Percentiles rank a stretch among this genome's conserved stretches.
phyloP scores from a whole-genome alignment of 805 yeast genomes.

The Lipomyces japonicus region DNA sequence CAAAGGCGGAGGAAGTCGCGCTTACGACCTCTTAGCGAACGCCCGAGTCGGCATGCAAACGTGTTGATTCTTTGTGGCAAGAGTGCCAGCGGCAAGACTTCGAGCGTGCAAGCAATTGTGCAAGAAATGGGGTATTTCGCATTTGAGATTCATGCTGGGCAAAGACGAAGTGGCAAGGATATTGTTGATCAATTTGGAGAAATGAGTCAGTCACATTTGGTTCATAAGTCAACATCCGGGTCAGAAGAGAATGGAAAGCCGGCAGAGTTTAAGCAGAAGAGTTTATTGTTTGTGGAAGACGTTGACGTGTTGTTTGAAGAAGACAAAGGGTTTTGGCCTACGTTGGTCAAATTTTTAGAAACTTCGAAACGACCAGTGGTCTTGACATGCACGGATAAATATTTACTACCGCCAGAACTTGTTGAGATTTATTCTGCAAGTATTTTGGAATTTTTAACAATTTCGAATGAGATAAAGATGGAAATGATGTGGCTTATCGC shows the following conservation, averaged over 20 bases:
- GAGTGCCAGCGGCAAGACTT: constrained; percentile 72
- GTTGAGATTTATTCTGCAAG: constrained; percentile 45
- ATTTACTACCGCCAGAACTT: constrained; percentile 48
- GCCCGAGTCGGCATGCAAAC: constrained; percentile 24
- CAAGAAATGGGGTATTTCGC: constrained; percentile 63
- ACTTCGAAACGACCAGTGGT: constrained; percentile 67
- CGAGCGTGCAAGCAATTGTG: constrained; percentile 65
- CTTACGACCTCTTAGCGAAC: constrained; percentile 40
- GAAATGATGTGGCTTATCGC: constrained; percentile 37
- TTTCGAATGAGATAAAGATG: constrained; percentile 21
- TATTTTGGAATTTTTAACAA: constrained; percentile 36
- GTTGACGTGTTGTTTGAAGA: constrained; percentile 74
- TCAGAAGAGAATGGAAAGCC: constrained; percentile 3
- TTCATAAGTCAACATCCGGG: constrained; percentile 42
- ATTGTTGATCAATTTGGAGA: constrained; percentile 64
- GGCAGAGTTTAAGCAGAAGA: constrained; percentile 45
- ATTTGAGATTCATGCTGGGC: constrained; percentile 77
- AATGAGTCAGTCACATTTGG: constrained; percentile 77
- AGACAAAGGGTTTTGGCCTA: constrained; percentile 78
- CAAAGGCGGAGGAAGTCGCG: constrained; percentile 1
- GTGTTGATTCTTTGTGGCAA: constrained; percentile 66
- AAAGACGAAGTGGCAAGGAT: constrained; percentile 67
- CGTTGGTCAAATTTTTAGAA: constrained; percentile 57
- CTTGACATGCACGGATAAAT: constrained; percentile 55
- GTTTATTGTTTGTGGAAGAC: constrained; percentile 77